These are phyloP conservation scores for Dalbergia cochinchinensis DNA, from an alignment of 306 rosid species.

Conservation along the genomic window DNA sequence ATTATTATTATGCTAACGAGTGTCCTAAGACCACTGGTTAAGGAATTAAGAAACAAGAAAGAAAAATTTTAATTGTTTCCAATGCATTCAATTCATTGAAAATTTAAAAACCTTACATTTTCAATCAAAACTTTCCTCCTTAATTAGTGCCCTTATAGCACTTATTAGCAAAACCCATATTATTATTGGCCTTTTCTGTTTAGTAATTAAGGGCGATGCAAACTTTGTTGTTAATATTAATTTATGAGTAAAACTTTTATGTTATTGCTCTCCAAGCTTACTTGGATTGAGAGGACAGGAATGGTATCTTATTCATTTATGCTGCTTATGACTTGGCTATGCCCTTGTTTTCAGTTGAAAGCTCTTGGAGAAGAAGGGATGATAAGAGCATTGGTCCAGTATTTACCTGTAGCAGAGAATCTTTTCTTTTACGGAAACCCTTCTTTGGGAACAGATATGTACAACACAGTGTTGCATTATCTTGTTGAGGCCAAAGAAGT, in stretches of 20 bases:
- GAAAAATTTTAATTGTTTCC: too few species aligned
- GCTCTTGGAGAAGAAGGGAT: constrained; percentile 90
- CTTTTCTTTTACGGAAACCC: constrained; percentile 60
- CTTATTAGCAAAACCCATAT: too few species aligned
- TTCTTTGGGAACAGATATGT: constrained; percentile 60
- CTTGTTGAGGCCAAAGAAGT: constrained; percentile 78
- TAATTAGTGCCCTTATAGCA: too few species aligned
- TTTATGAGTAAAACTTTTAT: not conserved
- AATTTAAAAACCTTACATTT: too few species aligned
- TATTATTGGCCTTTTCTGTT: not conserved
- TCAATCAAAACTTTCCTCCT: too few species aligned
- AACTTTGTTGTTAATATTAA: constrained; percentile 20
- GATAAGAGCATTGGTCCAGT: constrained; percentile 69
- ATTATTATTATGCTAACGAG: too few species aligned
- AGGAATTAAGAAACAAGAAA: too few species aligned
- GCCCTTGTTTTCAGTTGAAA: constrained; percentile 60
- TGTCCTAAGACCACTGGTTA: too few species aligned
- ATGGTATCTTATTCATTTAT: constrained; percentile 26
- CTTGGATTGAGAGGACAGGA: constrained; percentile 22
- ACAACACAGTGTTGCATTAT: constrained; percentile 68
- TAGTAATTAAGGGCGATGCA: constrained; percentile 6
- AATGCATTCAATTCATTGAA: too few species aligned
- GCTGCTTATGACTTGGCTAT: constrained; percentile 28
- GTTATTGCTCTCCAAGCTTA: constrained; percentile 31
- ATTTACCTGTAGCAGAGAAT: constrained; percentile 76